Evolutionary conservation across 805 yeast species (phyloP).

Genomic region (Hyphopichia homilentoma): DNA sequence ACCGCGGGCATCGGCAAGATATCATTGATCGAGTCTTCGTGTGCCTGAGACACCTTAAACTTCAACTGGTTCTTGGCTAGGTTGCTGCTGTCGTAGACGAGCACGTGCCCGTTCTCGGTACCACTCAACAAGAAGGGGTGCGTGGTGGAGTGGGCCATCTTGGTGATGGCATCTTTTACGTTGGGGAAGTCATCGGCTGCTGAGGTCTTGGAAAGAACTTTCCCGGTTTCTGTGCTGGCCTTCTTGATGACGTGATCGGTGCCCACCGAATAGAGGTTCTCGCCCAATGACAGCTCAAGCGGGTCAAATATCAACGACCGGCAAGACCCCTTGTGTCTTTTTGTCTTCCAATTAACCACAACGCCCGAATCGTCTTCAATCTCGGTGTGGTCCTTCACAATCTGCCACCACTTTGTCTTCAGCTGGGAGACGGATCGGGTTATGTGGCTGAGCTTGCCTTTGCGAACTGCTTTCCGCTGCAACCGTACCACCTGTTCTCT

Average conservation of each 20-base stretch:
- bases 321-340: constrained; percentile 86
- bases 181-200: constrained; percentile 16
- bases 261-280: constrained; percentile 65
- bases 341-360: constrained; percentile 70
- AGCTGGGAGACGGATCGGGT: constrained; percentile 28
- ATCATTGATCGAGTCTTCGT: constrained; percentile 75
- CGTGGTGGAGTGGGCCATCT: constrained; percentile 41
- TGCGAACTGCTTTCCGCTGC: constrained; percentile 22
- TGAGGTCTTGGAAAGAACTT: constrained; percentile 56
- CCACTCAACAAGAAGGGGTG: constrained; percentile 53
- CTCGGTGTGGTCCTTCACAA: constrained; percentile 24
- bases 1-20: constrained; percentile 66
- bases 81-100: constrained; percentile 57
- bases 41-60: constrained; percentile 51
- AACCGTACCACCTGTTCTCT: constrained; percentile 17
- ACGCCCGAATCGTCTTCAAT: constrained; percentile 23
- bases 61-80: constrained; percentile 38
- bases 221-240: constrained; percentile 69
- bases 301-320: constrained; percentile 67
- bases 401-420: constrained; percentile 46
- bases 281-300: constrained; percentile 42
- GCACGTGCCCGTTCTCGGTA: constrained; percentile 67
- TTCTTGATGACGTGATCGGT: constrained; percentile 75
- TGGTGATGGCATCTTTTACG: constrained; percentile 36
- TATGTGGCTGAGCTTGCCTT: constrained; percentile 18